phyloP scores from a whole-genome alignment of 2,329 filamentous ascomycete species.

The Botrytis tulipae region DNA sequence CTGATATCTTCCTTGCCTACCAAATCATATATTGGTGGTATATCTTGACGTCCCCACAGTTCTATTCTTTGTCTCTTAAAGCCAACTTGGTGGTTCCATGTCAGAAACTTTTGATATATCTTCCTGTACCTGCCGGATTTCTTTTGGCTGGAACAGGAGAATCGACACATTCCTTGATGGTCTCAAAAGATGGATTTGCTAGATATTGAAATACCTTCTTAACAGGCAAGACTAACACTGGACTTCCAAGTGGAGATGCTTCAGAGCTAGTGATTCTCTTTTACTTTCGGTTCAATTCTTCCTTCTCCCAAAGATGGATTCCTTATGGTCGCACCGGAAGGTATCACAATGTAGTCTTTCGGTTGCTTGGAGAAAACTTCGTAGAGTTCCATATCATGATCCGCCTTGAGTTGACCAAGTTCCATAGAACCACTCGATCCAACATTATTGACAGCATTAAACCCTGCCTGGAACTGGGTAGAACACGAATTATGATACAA shows the following conservation, averaged over 20 bases:
- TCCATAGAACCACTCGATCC: background rate
- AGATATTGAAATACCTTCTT: background rate
- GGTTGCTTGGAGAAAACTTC: background rate
- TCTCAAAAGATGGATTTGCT: background rate
- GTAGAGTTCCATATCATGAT: background rate
- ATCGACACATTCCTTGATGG: background rate
- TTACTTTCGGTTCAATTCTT: no score
- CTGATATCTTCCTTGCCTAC: background rate
- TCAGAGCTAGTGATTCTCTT: no score
- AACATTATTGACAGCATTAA: background rate
- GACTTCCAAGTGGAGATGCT: background rate
- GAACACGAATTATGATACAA: constrained; percentile 1
- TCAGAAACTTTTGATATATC: background rate
- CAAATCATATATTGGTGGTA: background rate
- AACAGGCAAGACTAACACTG: background rate
- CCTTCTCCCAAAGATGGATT: background rate
- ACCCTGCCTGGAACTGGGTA: background rate
- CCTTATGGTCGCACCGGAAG: background rate
- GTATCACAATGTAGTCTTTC: background rate
- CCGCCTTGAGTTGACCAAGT: background rate
- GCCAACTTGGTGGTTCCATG: background rate
- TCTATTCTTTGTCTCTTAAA: background rate
- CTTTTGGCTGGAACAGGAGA: background rate
- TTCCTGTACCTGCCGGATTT: background rate
- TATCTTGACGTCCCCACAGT: background rate